These are phyloP conservation scores for Macrophomina phaseolina DNA, from an alignment of 2,329 filamentous ascomycete species.

Conservation along the genomic window DNA sequence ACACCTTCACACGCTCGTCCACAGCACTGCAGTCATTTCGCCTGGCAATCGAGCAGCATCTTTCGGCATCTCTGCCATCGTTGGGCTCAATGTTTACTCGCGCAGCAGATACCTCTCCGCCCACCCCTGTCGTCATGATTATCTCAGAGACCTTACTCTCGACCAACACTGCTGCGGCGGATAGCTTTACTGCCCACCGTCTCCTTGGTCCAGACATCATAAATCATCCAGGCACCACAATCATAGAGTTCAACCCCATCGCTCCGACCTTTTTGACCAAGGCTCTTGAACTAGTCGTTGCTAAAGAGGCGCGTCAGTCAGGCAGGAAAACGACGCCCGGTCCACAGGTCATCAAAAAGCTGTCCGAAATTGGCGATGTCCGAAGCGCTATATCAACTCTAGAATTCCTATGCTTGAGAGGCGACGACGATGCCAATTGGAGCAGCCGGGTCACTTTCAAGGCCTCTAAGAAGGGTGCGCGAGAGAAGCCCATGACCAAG, in stretches of 20 bases:
- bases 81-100: slow-evolving; percentile 51
- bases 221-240: slow-evolving; percentile 75
- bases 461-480: slow-evolving; percentile 64
- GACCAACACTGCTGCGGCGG: slow-evolving; percentile 80
- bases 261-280: slow-evolving; percentile 85
- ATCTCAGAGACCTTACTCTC: slow-evolving; percentile 90
- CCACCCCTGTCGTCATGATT: slow-evolving; percentile 78
- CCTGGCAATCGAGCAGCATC: slow-evolving; percentile 73
- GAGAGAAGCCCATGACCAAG: slow-evolving; percentile 69
- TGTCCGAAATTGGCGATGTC: slow-evolving; percentile 89
- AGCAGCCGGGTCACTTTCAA: slow-evolving; percentile 74
- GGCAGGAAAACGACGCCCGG: slow-evolving; percentile 78
- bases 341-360: slow-evolving; percentile 74
- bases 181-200: slow-evolving; percentile 92
- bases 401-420: slow-evolving; percentile 88
- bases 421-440: slow-evolving; percentile 82
- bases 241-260: slow-evolving; percentile 92
- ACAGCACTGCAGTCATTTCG: slow-evolving; percentile 63
- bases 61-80: slow-evolving; percentile 70
- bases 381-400: slow-evolving; percentile 90
- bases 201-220: slow-evolving; percentile 86
- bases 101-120: slow-evolving; percentile 34
- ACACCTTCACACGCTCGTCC: slow-evolving; percentile 54
- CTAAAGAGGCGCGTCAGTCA: slow-evolving; percentile 83
- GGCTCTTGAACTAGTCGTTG: slow-evolving; percentile 79